These are phyloP conservation scores for Curvularia spicifera DNA, from an alignment of 2,329 filamentous ascomycete species.

Conservation along the genomic window DNA sequence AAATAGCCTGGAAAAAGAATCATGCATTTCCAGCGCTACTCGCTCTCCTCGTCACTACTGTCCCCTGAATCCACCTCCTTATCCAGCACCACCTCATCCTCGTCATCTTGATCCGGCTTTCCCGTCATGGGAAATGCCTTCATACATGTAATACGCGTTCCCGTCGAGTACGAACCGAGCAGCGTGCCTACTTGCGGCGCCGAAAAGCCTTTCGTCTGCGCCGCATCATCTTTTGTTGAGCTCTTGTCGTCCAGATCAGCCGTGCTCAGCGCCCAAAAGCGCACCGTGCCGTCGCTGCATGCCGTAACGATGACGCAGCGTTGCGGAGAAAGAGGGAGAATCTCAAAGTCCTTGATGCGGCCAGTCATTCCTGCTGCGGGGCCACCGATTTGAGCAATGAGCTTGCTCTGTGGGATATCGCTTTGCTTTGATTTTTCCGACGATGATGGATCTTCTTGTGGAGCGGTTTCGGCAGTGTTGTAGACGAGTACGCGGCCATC, in stretches of 20 bases:
- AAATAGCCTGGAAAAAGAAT: neutral
- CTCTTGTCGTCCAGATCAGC: conserved; percentile 32
- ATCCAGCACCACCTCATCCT: conserved; percentile 28
- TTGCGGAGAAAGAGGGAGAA: conserved; percentile 58
- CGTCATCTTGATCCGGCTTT: conserved; percentile 36
- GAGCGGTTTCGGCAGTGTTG: conserved; percentile 64
- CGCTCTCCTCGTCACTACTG: conserved; percentile 32
- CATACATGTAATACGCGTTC: conserved; percentile 88
- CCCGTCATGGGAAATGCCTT: conserved; percentile 82
- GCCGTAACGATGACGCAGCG: conserved; percentile 69
- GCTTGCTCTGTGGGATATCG: conserved; percentile 63
- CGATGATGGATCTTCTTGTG: conserved; percentile 34
- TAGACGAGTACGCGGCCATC: conserved; percentile 88
- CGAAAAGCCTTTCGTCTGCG: conserved; percentile 31
- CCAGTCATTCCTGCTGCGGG: conserved; percentile 68
- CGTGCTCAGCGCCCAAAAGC: conserved; percentile 70
- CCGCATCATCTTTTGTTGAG: conserved; percentile 14
- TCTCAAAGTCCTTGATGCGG: conserved; percentile 87
- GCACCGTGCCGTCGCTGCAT: conserved; percentile 84
- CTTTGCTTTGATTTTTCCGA: conserved; percentile 46
- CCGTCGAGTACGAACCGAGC: conserved; percentile 80
- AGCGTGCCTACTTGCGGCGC: conserved; percentile 66
- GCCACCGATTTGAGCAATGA: conserved; percentile 81
- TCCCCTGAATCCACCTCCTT: conserved; percentile 23
- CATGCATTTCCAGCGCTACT: conserved; percentile 25